phyloP scores from a whole-genome alignment of 1,139 yeast genomes.

The Hanseniaspora gamundiae region DNA sequence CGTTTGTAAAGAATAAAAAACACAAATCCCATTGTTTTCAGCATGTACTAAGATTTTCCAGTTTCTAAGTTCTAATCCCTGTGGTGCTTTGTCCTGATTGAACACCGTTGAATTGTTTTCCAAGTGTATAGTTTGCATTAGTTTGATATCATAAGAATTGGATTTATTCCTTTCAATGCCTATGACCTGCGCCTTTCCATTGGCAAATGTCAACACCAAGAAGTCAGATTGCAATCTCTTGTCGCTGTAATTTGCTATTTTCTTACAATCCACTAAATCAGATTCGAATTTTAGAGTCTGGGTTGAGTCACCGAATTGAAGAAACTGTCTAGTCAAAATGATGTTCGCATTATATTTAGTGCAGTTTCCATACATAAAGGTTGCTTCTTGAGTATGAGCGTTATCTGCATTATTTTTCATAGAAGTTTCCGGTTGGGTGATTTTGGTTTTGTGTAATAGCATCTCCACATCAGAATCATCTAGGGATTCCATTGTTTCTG shows the following conservation, averaged over 20 bases:
- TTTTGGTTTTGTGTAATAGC: neutral
- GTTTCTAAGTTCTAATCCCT: neutral
- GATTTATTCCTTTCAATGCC: neutral
- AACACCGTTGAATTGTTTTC: neutral
- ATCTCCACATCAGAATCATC: neutral
- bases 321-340: neutral
- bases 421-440: neutral
- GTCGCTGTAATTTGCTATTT: neutral
- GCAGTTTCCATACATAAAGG: too few relatives aligned
- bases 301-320: neutral
- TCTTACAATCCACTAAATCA: neutral
- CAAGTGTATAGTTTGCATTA: neutral
- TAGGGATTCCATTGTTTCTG: neutral
- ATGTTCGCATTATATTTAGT: too few relatives aligned
- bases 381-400: too few relatives aligned
- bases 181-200: neutral
- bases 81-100: neutral
- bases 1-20: neutral
- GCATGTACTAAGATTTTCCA: neutral
- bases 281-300: neutral
- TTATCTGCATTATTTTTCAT: too few relatives aligned
- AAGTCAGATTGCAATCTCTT: neutral
- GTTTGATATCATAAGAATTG: neutral
- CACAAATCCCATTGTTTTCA: neutral
- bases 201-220: neutral